Conservation (phyloP, 805 yeast genomes). For the Kazachstania viticola region DNA sequence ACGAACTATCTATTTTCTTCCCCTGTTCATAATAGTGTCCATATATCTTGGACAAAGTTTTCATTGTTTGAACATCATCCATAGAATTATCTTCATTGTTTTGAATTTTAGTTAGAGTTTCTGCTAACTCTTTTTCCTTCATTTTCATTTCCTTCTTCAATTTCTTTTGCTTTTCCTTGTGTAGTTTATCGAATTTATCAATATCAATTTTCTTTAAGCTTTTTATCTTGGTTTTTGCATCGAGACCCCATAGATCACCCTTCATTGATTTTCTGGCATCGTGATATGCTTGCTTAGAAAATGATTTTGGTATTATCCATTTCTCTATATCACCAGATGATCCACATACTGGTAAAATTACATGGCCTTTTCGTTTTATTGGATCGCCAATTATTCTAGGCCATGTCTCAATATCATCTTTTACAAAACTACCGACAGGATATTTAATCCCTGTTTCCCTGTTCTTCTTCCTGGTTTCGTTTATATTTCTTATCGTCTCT, state of each 20-base stretch:
- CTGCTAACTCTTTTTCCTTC: slow-evolving; percentile 11
- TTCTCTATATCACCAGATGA: slow-evolving; percentile 71
- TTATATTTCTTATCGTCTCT: slow-evolving; percentile 31
- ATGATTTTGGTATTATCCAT: slow-evolving; percentile 78
- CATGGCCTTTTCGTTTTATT: slow-evolving; percentile 69
- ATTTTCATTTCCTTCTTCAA: slow-evolving; percentile 10
- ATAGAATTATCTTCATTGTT: slow-evolving; percentile 1
- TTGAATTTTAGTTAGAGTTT: slow-evolving; percentile 11
- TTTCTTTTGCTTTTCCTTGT: slow-evolving; percentile 15
- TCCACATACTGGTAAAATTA: slow-evolving; percentile 66
- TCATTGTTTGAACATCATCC: slow-evolving; percentile 1
- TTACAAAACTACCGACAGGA: slow-evolving; percentile 17
- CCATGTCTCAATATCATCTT: slow-evolving; percentile 33
- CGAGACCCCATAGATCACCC: slow-evolving; percentile 83
- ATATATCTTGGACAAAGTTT: slow-evolving; percentile 5
- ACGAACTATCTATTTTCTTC: no score
- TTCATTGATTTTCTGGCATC: slow-evolving; percentile 80
- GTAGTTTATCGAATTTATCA: slow-evolving; percentile 15
- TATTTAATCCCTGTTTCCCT: slow-evolving; percentile 4
- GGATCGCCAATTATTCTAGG: slow-evolving; percentile 71
- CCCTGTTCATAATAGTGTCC: slow-evolving; percentile 5
- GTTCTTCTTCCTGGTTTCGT: slow-evolving; percentile 28
- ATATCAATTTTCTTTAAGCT: slow-evolving; percentile 20
- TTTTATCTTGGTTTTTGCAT: slow-evolving; percentile 40
- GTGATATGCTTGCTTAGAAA: slow-evolving; percentile 63